phyloP scores from a whole-genome alignment of 208 protist species.

The Wallacemonas sp. region DNA sequence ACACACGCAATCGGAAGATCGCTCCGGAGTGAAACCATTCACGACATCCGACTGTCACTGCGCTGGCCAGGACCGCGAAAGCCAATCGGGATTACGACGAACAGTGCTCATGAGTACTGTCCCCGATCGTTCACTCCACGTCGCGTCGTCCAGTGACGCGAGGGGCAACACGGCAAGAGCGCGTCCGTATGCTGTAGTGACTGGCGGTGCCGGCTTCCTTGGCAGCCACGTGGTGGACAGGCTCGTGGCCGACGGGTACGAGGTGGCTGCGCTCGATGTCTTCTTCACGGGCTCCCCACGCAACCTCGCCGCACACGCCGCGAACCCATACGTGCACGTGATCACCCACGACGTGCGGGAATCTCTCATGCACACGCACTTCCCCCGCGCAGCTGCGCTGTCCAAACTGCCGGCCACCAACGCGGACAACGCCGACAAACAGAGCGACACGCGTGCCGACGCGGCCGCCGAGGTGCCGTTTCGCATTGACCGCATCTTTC shows the following conservation, averaged over 20 bases:
- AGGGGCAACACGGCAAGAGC: no score
- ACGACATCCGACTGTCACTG: no score
- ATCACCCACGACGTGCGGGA: constrained; percentile 85
- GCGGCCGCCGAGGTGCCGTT: not conserved
- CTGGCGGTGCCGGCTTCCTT: constrained; percentile 96
- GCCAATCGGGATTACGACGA: no score
- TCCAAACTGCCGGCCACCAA: not conserved
- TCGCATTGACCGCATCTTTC: constrained; percentile 91
- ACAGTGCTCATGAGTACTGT: no score
- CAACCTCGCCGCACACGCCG: constrained; percentile 75
- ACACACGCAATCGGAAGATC: no score
- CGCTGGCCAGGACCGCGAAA: no score
- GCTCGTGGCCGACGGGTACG: constrained; percentile 67
- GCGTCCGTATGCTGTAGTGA: constrained; percentile 69
- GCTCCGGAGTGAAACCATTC: no score
- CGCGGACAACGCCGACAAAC: constrained; percentile 17
- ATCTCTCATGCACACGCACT: constrained; percentile 18
- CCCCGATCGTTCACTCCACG: no score
- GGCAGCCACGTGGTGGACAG: constrained; percentile 92
- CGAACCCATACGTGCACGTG: constrained; percentile 79
- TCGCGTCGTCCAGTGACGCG: no score
- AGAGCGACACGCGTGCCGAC: not conserved
- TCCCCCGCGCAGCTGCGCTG: not conserved
- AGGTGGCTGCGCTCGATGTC: constrained; percentile 93
- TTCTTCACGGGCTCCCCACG: constrained; percentile 80